A percentile compares a stretch with the other conserved stretches of the same genome.
These are phyloP conservation scores for Casuarina equisetifolia DNA, from an alignment of 306 rosid genomes.

Conservation along the genomic window DNA sequence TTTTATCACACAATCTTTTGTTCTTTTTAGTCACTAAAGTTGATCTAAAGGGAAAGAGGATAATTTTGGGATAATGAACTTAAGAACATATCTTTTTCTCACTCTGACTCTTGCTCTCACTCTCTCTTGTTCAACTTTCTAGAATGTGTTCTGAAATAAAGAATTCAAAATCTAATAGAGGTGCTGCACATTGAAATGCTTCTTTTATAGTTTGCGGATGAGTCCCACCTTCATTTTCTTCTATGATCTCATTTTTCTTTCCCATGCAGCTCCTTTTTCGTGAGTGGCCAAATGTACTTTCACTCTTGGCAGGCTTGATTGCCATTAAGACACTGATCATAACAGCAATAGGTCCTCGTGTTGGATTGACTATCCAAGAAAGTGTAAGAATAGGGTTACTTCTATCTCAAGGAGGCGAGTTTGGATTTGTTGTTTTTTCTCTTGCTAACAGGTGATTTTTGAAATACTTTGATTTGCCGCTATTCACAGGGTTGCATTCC, in stretches of 20 bases:
- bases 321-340: constrained; percentile 89
- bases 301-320: constrained; percentile 91
- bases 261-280: constrained; percentile 77
- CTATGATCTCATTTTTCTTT: constrained; percentile 13
- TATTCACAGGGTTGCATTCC: constrained; percentile 18
- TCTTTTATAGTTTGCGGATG: not conserved
- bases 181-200: not conserved
- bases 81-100: not conserved
- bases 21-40: not conserved
- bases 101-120: not conserved
- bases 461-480: constrained; percentile 8
- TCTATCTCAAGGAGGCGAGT: constrained; percentile 98
- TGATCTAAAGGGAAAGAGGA: not conserved
- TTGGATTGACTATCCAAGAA: constrained; percentile 86
- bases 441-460: constrained; percentile 78
- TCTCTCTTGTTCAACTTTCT: not conserved
- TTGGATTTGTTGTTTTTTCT: constrained; percentile 92
- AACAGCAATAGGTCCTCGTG: constrained; percentile 97
- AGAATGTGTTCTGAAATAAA: not conserved
- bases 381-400: constrained; percentile 98
- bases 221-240: not conserved
- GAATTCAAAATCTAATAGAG: not conserved
- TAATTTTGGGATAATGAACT: not conserved
- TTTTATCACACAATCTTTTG: not conserved
- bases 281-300: constrained; percentile 98